Percentiles rank a stretch among this genome's conserved stretches.
phyloP scores from a whole-genome alignment of 2,329 filamentous ascomycete species.

The Pestalotiopsis sp. region DNA sequence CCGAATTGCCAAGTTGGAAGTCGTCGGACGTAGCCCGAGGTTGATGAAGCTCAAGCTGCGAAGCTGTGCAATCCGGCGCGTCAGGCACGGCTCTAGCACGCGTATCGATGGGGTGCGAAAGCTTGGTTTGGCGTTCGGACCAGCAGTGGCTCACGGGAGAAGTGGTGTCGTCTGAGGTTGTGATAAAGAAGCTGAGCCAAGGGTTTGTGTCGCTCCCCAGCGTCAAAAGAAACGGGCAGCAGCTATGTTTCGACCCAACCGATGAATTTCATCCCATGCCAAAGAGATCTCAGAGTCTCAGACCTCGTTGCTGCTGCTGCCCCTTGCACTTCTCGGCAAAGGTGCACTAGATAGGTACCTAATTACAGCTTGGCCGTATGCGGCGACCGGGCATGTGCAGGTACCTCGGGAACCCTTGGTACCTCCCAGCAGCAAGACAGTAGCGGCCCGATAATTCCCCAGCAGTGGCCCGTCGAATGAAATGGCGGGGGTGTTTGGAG shows the following conservation, averaged over 20 bases:
- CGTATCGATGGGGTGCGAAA: background rate
- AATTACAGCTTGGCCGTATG: background rate
- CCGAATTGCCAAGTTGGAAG: background rate
- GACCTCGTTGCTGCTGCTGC: background rate
- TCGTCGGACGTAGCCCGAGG: background rate
- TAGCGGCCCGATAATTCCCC: background rate
- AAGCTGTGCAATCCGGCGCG: background rate
- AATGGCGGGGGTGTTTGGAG: background rate
- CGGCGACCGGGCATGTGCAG: background rate
- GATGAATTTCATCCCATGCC: constrained; percentile 1
- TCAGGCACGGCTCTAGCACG: constrained; percentile 1
- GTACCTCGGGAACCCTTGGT: background rate
- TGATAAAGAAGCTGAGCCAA: background rate
- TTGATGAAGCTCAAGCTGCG: background rate
- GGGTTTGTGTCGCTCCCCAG: background rate
- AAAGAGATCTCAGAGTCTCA: background rate
- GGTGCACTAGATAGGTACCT: background rate
- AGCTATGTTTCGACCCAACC: background rate
- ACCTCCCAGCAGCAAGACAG: background rate
- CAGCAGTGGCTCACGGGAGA: background rate
- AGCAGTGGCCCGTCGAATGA: background rate
- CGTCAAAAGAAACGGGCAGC: background rate
- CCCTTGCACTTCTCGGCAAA: background rate
- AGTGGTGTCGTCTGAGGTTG: background rate
- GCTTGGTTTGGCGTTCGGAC: background rate